phyloP scores from a whole-genome alignment of 148 eudicot genomes.

The Suaeda aralocaspica region DNA sequence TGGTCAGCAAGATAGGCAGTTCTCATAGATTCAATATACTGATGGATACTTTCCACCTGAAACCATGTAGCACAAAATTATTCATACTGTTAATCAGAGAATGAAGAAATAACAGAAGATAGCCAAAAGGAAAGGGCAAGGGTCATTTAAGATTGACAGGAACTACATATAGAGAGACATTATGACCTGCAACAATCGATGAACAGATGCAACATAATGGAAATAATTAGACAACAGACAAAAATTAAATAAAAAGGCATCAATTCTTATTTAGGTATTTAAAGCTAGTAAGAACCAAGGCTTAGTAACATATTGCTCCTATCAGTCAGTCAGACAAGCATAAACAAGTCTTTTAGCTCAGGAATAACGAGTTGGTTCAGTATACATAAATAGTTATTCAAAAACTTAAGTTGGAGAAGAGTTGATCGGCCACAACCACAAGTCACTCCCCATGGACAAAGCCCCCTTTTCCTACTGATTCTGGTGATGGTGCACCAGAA shows the following conservation, averaged over 20 bases:
- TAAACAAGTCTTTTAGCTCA: not conserved
- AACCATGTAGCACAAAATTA: not conserved
- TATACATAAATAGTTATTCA: not conserved
- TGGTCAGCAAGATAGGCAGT: constrained; percentile 90
- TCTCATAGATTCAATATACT: constrained; percentile 94
- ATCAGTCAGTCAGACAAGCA: not conserved
- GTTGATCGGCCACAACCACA: too few relatives aligned
- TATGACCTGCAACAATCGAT: not conserved
- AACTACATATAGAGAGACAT: not conserved
- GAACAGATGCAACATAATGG: not conserved
- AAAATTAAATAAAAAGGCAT: not conserved
- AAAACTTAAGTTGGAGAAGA: not conserved
- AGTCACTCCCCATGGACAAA: constrained; percentile 2
- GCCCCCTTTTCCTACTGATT: not conserved
- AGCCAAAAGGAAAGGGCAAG: not conserved
- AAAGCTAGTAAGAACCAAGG: too few relatives aligned
- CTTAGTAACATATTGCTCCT: not conserved
- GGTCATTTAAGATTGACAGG: not conserved
- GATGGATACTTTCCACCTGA: constrained; percentile 97
- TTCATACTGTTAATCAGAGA: not conserved
- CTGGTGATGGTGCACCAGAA: too few relatives aligned
- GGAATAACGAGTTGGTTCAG: too few relatives aligned
- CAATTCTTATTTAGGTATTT: too few relatives aligned
- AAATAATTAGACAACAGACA: not conserved
- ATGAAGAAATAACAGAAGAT: not conserved